Evolutionary conservation across 148 eudicot species (phyloP).

Genomic region (Talinum fruticosum): DNA sequence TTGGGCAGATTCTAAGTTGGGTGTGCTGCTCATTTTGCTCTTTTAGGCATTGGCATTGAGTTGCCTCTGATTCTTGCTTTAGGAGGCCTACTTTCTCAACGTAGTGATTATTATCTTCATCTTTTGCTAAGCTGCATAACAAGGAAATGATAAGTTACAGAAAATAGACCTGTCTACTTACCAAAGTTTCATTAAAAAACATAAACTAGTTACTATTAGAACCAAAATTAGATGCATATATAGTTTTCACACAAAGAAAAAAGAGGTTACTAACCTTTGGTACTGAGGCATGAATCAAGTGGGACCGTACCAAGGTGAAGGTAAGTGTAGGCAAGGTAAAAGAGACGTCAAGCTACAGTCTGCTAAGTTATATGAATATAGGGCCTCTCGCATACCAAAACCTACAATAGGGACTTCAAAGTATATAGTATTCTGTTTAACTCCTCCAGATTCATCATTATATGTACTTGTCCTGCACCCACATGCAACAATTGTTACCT

Average conservation of each 20-base stretch:
- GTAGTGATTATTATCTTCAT: background rate
- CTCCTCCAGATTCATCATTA: too few relatives aligned
- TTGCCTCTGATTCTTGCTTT: background rate
- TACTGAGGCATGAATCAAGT: conserved; percentile 5
- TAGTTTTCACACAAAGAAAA: background rate
- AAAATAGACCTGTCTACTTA: background rate
- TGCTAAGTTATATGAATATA: background rate
- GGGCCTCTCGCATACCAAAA: background rate
- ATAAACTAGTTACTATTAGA: too few relatives aligned
- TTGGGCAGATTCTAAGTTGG: background rate
- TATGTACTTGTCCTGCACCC: conserved; percentile 13
- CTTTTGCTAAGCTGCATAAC: background rate
- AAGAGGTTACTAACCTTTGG: background rate
- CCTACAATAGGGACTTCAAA: too few relatives aligned
- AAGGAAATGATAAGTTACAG: background rate
- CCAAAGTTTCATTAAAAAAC: background rate
- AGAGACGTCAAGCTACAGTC: background rate
- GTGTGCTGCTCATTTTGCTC: background rate
- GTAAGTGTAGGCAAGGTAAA: background rate
- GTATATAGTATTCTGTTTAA: too few relatives aligned
- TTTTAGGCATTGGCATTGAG: background rate
- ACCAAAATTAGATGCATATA: too few relatives aligned
- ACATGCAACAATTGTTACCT: background rate
- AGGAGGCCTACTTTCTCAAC: background rate
- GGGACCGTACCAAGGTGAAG: background rate